Percentiles rank a stretch among this genome's conserved stretches.
Conservation (phyloP, 164 flowering plant genomes). For the Tetracentron sinense region DNA sequence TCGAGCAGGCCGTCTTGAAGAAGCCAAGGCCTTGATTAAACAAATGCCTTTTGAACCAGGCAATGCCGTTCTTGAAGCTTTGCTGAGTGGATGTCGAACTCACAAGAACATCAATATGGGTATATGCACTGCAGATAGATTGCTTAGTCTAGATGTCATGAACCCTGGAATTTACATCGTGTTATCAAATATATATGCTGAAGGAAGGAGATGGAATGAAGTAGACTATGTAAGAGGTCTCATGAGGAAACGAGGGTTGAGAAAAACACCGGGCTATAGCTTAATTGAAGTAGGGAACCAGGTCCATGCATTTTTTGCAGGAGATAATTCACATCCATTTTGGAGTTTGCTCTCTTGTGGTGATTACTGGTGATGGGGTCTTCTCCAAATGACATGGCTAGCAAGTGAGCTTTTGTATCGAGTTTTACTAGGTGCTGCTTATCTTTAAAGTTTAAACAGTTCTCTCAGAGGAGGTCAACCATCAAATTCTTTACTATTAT, state of each 20-base stretch:
- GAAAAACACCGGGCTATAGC: constrained; percentile 44
- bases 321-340: constrained; percentile 37
- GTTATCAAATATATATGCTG: constrained; percentile 45
- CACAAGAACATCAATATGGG: constrained; percentile 38
- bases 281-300: constrained; percentile 31
- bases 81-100: constrained; percentile 38
- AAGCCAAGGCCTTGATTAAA: constrained; percentile 31
- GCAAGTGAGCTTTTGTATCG: too few relatives aligned
- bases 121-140: constrained; percentile 32
- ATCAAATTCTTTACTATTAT: too few relatives aligned
- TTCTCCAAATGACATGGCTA: too few relatives aligned
- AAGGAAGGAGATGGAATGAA: constrained; percentile 37
- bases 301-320: constrained; percentile 37
- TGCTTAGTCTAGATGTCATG: constrained; percentile 32
- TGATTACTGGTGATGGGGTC: constrained; percentile 31
- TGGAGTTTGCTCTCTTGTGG: neutral
- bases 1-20: constrained; percentile 39
- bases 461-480: too few relatives aligned
- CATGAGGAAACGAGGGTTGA: constrained; percentile 38
- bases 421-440: too few relatives aligned
- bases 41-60: constrained; percentile 37
- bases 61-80: constrained; percentile 30
- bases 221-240: constrained; percentile 35
- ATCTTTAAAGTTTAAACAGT: too few relatives aligned
- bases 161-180: constrained; percentile 41